Evolutionary conservation across 2,329 filamentous ascomycete genomes (phyloP), one percentile per base, ranked within the genome.

Genomic region (Cladosporium sp.): DNA sequence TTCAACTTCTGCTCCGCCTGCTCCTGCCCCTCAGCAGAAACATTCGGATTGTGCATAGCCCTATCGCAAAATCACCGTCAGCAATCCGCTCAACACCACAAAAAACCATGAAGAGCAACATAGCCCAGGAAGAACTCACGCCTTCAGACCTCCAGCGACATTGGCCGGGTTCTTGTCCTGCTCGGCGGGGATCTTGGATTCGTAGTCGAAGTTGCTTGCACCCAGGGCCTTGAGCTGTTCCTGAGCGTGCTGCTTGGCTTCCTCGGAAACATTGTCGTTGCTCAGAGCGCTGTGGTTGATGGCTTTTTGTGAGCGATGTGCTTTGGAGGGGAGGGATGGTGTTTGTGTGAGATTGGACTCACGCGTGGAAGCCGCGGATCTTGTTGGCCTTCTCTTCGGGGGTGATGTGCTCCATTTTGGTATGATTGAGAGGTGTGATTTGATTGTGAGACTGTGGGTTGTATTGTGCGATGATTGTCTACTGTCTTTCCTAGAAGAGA

Each of bases 1-100:
- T 48, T 48, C 11, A 48, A 37, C 27, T 48, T 48, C 37, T 12
- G 34, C 45, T 40, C 45, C 29, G 45, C 45, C 18, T 48, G 24
- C 27, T 40, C 32, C 37, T 40, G 15, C 15, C 36, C 45, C 27
- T 48, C 45, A 13, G 24, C 36, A 2, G 45, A 48, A 15, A 48
- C 45, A 22, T 48, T 48, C 4, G 45, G 45, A 36, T 48, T 48
- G 45, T 48, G 45, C 36, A 48, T 48, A 17, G 45, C 45, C 22
- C 45, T 48, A 9, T 15, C 6, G 24, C 2, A 17, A 20, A 4
- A 15, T 22, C 18, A 29, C 5, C 20, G 13, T 15, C n/a, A 34
- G 19, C 29, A 13, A 17, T 37, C n/a, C n/a, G n/a, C n/a, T n/a
- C n/a, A n/a, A n/a, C n/a, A n/a, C n/a, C n/a, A n/a, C n/a, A n/a